These are phyloP conservation scores for Metarhizium brunneum DNA, from an alignment of 2,329 filamentous ascomycete species.

Conservation along the genomic window DNA sequence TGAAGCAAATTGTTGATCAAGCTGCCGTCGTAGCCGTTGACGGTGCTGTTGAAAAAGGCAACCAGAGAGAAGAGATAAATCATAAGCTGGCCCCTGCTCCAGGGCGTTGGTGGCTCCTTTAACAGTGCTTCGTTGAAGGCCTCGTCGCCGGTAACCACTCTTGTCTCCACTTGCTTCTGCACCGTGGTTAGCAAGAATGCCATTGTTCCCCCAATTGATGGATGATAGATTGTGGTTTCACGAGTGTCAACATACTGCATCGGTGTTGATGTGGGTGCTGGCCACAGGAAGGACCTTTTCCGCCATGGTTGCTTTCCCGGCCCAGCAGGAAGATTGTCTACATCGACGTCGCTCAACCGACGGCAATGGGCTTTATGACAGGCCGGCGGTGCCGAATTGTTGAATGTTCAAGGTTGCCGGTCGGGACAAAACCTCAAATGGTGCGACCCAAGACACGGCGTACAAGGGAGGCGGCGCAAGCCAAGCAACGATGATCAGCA, in stretches of 20 bases:
- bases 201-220: neutral
- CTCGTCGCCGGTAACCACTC: conserved; percentile 10
- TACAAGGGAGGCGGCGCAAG: too few species aligned
- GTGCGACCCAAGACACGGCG: too few species aligned
- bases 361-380: too few species aligned
- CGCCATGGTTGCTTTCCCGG: neutral
- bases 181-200: neutral
- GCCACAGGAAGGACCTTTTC: neutral
- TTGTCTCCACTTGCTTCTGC: conserved; percentile 5
- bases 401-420: too few species aligned
- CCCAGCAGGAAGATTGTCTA: too few species aligned
- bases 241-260: neutral
- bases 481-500: too few species aligned
- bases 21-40: conserved; percentile 37
- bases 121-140: conserved; percentile 42
- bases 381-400: too few species aligned
- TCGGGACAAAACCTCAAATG: too few species aligned
- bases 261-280: neutral
- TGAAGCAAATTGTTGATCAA: conserved; percentile 39
- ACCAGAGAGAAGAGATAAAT: conserved; percentile 35
- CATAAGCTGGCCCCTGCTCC: conserved; percentile 26
- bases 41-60: neutral
- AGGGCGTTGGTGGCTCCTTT: conserved; percentile 39
- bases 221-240: too few species aligned
- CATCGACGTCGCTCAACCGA: too few species aligned